phyloP scores from a whole-genome alignment of 345 rosid species.

The Hibiscus syriacus region DNA sequence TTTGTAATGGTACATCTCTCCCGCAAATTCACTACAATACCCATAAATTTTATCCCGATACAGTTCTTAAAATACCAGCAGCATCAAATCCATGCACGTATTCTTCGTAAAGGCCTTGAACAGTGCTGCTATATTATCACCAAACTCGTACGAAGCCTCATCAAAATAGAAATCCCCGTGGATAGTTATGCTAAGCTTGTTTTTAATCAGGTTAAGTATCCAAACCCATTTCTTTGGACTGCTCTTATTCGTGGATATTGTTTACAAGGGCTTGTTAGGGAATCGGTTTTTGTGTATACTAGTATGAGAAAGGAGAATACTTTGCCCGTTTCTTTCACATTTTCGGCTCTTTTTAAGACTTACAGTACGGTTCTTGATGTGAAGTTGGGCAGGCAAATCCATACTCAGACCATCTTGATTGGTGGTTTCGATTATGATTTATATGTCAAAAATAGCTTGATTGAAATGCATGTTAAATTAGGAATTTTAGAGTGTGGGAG shows the following conservation, averaged over 20 bases:
- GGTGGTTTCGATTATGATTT: constrained; percentile 59
- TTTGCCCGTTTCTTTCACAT: constrained; percentile 66
- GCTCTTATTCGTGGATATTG: constrained; percentile 63
- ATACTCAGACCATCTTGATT: constrained; percentile 59
- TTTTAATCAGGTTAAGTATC: constrained; percentile 40
- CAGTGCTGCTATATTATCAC: constrained; percentile 55
- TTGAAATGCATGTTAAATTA: constrained; percentile 53
- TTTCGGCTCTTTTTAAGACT: constrained; percentile 69
- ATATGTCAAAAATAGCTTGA: constrained; percentile 55
- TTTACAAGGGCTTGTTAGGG: constrained; percentile 31
- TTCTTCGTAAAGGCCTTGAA: constrained; percentile 37
- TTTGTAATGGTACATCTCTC: constrained; percentile 21
- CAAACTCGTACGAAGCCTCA: constrained; percentile 56
- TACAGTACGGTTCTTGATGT: constrained; percentile 31
- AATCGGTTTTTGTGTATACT: constrained; percentile 34
- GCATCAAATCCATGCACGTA: constrained; percentile 29
- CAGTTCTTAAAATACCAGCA: constrained; percentile 16
- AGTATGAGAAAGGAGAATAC: constrained; percentile 44
- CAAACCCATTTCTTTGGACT: constrained; percentile 71
- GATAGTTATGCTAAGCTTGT: constrained; percentile 46
- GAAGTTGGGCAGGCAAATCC: constrained; percentile 57
- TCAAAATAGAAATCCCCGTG: constrained; percentile 39
- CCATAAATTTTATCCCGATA: constrained; percentile 17
- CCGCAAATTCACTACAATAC: constrained; percentile 22
- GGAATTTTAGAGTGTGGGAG: constrained; percentile 41